Evolutionary conservation across 1,284 basidiomycete genomes (phyloP), one percentile per base, ranked within the genome.

Genomic region (Austropuccinia psidii): DNA sequence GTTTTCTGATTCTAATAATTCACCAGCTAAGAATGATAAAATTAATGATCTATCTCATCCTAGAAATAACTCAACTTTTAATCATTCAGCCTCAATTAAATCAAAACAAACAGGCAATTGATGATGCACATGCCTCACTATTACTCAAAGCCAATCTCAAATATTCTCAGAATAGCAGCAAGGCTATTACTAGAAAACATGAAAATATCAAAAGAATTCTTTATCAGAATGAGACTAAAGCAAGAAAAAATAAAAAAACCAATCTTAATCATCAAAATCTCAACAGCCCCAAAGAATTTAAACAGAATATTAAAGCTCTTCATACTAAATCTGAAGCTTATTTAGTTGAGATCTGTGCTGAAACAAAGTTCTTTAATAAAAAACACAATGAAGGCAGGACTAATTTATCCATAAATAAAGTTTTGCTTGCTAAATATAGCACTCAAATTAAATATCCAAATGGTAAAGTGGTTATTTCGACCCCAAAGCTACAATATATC

Each of bases 201-300:
- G 96, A 98, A 78, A 86, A 91, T 66, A 85, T 96, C 78, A 88
- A 87, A 77, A 85, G 85, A 37, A 86, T 96, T 84, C 83, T 93
- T 17, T 76, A 78, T n/a, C n/a, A n/a, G n/a, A n/a, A n/a, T 6
- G 77, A 79, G 24, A 77, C 76, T 21, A 75, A 76, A 33, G 58
- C 13, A 74, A 68, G 29, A 62, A n/a, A n/a, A n/a, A 58, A 11
- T 33, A 47, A 27, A 29, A 27, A 35, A 11, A 37, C 39, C 24
- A 24, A 43, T 45, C 54, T 24, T 43, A 29, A n/a, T 6, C 21
- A 2, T 17, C 50, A 24, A 21, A 27, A 55, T 55, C 17, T 27
- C 50, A 27, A 15, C 24, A n/a, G n/a, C n/a, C 43, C 78, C 9
- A 77, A 78, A 60, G 80, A 79, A 39, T 29, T 57, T 21, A 80